Conservation (phyloP, 768 basidiomycete species). For the Mycena galericulata region DNA sequence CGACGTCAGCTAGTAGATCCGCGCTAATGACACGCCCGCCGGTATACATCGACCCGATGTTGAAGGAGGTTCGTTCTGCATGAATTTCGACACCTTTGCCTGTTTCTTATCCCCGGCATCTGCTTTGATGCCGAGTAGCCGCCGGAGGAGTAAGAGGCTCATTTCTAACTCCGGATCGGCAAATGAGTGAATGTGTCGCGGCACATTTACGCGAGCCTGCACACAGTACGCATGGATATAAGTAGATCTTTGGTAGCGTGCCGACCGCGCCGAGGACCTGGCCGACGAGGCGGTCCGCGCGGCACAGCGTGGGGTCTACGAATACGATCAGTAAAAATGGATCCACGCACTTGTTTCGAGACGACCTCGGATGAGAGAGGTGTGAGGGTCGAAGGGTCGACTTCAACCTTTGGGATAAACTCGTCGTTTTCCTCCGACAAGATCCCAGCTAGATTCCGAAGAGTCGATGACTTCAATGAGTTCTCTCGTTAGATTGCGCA, state of each 20-base stretch:
- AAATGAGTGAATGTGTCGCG: not conserved
- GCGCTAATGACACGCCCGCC: constrained; percentile 95
- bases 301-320: constrained; percentile 93
- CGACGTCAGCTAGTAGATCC: constrained; percentile 89
- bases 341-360: constrained; percentile 81
- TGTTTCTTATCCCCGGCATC: constrained; percentile 99
- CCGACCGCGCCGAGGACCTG: constrained; percentile 97
- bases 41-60: constrained; percentile 97
- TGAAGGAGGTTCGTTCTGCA: constrained; percentile 94
- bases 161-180: constrained; percentile 87
- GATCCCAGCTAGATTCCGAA: too few species aligned
- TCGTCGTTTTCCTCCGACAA: constrained; percentile 68
- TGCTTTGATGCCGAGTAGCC: constrained; percentile 96
- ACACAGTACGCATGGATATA: constrained; percentile 73
- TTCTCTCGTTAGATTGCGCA: too few species aligned
- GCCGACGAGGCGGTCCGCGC: constrained; percentile 96
- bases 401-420: constrained; percentile 71
- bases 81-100: constrained; percentile 94
- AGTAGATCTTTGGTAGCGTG: constrained; percentile 93
- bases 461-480: too few species aligned
- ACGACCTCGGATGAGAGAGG: constrained; percentile 92
- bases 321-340: not conserved
- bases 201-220: too few species aligned
- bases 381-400: constrained; percentile 86
- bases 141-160: constrained; percentile 92